Conservation (phyloP, 1,284 basidiomycete genomes). For the Sporisorium exsertum region DNA sequence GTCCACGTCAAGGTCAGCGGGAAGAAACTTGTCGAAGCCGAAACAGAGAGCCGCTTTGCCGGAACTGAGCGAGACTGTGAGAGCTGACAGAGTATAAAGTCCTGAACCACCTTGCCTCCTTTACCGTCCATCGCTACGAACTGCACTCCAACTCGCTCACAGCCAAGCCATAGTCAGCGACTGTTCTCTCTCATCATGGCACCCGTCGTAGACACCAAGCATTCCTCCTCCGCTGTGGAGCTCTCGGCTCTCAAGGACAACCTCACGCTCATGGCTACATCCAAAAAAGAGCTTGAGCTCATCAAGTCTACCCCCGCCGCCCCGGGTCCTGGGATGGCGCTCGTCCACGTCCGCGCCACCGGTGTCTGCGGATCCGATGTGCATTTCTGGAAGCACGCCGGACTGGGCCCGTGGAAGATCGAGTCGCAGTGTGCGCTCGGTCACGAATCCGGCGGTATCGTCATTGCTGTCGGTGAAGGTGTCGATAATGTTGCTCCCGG, state of each 20-base stretch:
- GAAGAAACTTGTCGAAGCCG: constrained; percentile 8
- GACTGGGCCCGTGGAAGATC: constrained; percentile 63
- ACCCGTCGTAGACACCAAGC: constrained; percentile 40
- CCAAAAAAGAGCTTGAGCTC: constrained; percentile 61
- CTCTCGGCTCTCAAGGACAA: constrained; percentile 56
- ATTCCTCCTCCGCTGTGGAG: constrained; percentile 20
- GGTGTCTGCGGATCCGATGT: constrained; percentile 69
- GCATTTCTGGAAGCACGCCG: constrained; percentile 73
- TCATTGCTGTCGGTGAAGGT: constrained; percentile 62
- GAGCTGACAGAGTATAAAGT: constrained; percentile 20
- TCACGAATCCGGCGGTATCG: constrained; percentile 66
- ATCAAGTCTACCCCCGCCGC: constrained; percentile 44
- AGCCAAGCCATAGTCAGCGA: background rate
- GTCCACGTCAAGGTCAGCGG: constrained; percentile 2
- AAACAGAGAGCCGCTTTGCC: background rate
- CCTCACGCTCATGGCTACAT: constrained; percentile 56
- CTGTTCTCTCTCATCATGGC: constrained; percentile 32
- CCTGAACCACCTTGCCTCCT: background rate
- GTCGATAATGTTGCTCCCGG: constrained; percentile 60
- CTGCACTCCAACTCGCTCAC: background rate
- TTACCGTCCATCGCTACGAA: background rate
- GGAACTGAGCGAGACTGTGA: background rate
- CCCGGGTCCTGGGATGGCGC: constrained; percentile 62
- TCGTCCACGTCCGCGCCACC: constrained; percentile 65
- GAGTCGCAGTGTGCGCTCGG: constrained; percentile 60